Evolutionary conservation across 192 early-diverging fungal genomes (phyloP).

Genomic region (Mortierella antarctica): DNA sequence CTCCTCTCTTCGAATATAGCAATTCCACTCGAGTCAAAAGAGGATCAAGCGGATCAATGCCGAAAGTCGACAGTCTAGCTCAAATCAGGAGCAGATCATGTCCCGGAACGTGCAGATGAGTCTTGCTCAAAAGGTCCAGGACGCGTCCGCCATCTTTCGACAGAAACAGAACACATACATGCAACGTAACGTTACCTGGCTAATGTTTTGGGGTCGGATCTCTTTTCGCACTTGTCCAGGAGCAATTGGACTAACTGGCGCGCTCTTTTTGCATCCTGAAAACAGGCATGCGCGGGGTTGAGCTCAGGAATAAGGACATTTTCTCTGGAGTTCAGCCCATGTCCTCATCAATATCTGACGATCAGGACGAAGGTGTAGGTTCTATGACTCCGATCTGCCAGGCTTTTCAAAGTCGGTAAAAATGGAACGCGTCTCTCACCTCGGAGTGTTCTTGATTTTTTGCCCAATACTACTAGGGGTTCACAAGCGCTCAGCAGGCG

Average conservation of each 20-base stretch:
- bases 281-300: slow-evolving; percentile 44
- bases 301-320: slow-evolving; percentile 50
- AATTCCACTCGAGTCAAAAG: slow-evolving; percentile 85
- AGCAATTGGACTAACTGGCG: not conserved
- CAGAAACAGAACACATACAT: slow-evolving; percentile 91
- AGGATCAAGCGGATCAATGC: slow-evolving; percentile 80
- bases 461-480: slow-evolving; percentile 60
- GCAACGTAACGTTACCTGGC: slow-evolving; percentile 67
- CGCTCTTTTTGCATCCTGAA: not conserved
- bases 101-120: slow-evolving; percentile 90
- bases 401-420: not conserved
- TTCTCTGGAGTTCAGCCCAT: slow-evolving; percentile 38
- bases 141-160: slow-evolving; percentile 82
- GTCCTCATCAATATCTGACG: slow-evolving; percentile 40
- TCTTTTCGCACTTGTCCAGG: not conserved
- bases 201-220: not conserved
- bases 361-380: slow-evolving; percentile 35
- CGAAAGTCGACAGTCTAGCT: slow-evolving; percentile 55
- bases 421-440: not conserved
- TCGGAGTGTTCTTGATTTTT: not conserved
- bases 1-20: slow-evolving; percentile 50
- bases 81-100: slow-evolving; percentile 73
- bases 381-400: not conserved
- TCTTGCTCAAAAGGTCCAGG: slow-evolving; percentile 91
- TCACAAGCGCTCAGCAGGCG: slow-evolving; percentile 88